Conservation (phyloP, 169 alveolate species). For the Eimeria zaria region DNA sequence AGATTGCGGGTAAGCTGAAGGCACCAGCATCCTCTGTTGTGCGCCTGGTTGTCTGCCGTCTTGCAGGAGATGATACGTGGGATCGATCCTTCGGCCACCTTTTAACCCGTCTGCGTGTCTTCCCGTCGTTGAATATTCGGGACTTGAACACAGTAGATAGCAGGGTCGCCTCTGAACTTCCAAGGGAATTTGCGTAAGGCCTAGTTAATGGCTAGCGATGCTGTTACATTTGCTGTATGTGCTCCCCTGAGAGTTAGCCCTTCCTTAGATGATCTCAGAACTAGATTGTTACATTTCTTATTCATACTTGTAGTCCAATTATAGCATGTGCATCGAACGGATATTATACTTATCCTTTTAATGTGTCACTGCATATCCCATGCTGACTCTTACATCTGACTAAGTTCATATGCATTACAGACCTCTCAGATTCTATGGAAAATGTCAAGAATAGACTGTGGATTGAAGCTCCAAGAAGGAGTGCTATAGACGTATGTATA, state of each 20-base stretch:
- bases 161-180: conserved; percentile 84
- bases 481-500: not conserved
- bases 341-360: not conserved
- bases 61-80: conserved; percentile 93
- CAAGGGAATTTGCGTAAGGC: conserved; percentile 55
- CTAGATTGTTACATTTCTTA: not conserved
- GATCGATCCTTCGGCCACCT: conserved; percentile 86
- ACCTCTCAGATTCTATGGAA: not conserved
- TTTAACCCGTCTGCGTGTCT: conserved; percentile 86
- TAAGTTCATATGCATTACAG: not conserved
- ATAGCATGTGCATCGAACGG: not conserved
- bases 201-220: not conserved
- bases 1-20: not conserved
- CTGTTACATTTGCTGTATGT: not conserved
- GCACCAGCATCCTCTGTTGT: not conserved
- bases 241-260: not conserved
- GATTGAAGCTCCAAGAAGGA: not conserved
- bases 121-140: conserved; percentile 89
- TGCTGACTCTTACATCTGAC: not conserved
- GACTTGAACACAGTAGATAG: conserved; percentile 91
- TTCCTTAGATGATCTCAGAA: not conserved
- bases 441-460: not conserved
- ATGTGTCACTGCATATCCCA: not conserved
- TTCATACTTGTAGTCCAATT: not conserved
- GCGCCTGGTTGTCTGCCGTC: not conserved